A percentile compares a stretch with the other conserved stretches of the same genome.
phyloP scores from a whole-genome alignment of 1,284 basidiomycete genomes.

The Flammula alnicola region DNA sequence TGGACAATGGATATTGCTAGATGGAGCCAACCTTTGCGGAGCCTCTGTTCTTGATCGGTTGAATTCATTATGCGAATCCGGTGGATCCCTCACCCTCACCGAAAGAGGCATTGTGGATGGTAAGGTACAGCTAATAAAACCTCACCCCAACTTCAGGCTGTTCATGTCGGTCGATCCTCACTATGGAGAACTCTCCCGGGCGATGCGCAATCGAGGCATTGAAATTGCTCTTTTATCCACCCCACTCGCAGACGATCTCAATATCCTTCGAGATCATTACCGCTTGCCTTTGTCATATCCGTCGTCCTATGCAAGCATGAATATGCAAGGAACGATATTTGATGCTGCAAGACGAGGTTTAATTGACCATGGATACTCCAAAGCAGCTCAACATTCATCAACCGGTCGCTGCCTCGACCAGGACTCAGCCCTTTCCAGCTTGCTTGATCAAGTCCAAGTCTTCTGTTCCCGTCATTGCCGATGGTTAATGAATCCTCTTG shows the following conservation, averaged over 20 bases:
- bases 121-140: slow-evolving; percentile 74
- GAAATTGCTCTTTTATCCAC: slow-evolving; percentile 68
- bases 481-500: slow-evolving; percentile 29
- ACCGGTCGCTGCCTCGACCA: slow-evolving; percentile 48
- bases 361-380: slow-evolving; percentile 9
- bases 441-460: slow-evolving; percentile 44
- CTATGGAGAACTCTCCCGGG: slow-evolving; percentile 93
- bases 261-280: slow-evolving; percentile 50
- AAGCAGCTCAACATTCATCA: slow-evolving; percentile 11
- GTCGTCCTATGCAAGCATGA: neutral
- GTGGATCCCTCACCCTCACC: slow-evolving; percentile 83
- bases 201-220: slow-evolving; percentile 97
- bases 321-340: slow-evolving; percentile 25
- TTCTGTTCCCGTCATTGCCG: slow-evolving; percentile 25
- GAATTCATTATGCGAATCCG: slow-evolving; percentile 93
- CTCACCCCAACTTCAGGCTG: slow-evolving; percentile 90
- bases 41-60: slow-evolving; percentile 96
- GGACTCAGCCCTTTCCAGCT: slow-evolving; percentile 48
- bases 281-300: slow-evolving; percentile 47
- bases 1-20: slow-evolving; percentile 91
- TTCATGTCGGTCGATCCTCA: slow-evolving; percentile 95
- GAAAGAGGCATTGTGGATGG: slow-evolving; percentile 90
- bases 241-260: slow-evolving; percentile 48
- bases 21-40: slow-evolving; percentile 94
- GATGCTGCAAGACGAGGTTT: slow-evolving; percentile 45